Evolutionary conservation across 2,329 filamentous ascomycete genomes (phyloP), one percentile per base, ranked within the genome.

Genomic region (Stromatinia cepivora): DNA sequence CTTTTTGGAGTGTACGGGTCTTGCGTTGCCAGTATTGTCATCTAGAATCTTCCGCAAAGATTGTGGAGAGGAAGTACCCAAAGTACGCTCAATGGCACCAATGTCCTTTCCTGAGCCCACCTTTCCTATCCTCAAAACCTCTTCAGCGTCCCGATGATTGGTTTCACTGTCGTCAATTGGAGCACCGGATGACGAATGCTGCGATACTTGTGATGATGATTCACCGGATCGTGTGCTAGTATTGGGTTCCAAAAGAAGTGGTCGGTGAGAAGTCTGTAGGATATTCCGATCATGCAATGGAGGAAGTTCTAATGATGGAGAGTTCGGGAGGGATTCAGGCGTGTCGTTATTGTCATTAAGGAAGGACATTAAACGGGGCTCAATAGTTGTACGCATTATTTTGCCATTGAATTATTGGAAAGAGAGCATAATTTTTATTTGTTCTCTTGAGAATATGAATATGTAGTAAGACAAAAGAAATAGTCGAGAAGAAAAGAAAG

Each of bases 281-380:
- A 82, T 81, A 72, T 81, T 82, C 71, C 78, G 79, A 71, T 80
- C 79, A 71, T 87, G 84, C 54, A 87, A 80, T 62, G 86, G 83
- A 50, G 87, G 86, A 3, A 88, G 82, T 71, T 86, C 85, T 75
- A 83, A 80, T 71, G 82, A 75, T 80, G 81, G 74, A 59, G 75
- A 65, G 11, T 82, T 52, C 22, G 66, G 50, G 57, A 70, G 71
- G 20, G 66, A 54, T 56, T 75, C 71, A 72, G 82, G 81, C 54
- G 81, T 82, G 62, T 82, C 83, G 75, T 87, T 84, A 79, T 89
- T 89, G 75, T 87, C 84, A 79, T 89, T 89, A 76, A 89, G 82
- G 73, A 89, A 80, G 78, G 89, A 86, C 77, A 89, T 90, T 73
- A 90, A 82, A 77, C 87, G 86, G 77, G 87, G 87, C 83, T 90